phyloP scores from a whole-genome alignment of 495 filamentous ascomycete genomes.

The Emericellopsis terricola region DNA sequence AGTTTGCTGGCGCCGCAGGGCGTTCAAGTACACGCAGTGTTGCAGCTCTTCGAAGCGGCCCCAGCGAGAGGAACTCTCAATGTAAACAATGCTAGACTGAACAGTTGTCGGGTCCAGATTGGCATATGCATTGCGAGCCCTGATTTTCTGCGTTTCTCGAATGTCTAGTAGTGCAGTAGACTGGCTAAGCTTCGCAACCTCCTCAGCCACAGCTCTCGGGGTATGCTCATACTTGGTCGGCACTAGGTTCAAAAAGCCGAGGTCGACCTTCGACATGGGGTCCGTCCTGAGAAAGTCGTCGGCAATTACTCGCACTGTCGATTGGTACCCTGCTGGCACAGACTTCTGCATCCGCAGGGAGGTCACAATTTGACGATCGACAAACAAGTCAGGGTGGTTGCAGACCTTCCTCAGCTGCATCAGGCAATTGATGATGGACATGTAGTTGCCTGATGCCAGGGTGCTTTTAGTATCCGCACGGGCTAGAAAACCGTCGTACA shows the following conservation, averaged over 20 bases:
- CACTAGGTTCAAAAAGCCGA: conserved; percentile 67
- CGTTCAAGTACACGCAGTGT: conserved; percentile 64
- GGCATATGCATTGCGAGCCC: conserved; percentile 42
- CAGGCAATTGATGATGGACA: conserved; percentile 94
- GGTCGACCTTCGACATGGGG: conserved; percentile 45
- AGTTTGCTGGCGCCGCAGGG: conserved; percentile 57
- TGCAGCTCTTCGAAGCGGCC: conserved; percentile 63
- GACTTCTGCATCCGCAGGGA: conserved; percentile 87
- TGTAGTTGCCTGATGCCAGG: conserved; percentile 84
- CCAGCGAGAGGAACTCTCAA: conserved; percentile 55
- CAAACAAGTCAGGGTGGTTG: conserved; percentile 95
- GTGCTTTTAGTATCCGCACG: conserved; percentile 77
- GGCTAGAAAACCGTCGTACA: conserved; percentile 97
- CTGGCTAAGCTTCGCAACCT: conserved; percentile 44
- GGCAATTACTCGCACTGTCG: conserved; percentile 56
- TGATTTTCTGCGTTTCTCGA: conserved; percentile 40
- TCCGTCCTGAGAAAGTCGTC: conserved; percentile 45
- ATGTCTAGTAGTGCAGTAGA: conserved; percentile 42
- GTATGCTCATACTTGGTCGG: conserved; percentile 53
- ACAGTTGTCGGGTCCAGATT: conserved; percentile 40
- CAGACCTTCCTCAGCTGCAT: conserved; percentile 98
- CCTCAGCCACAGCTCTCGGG: conserved; percentile 40
- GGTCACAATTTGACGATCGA: conserved; percentile 93
- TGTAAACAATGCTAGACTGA: conserved; percentile 47
- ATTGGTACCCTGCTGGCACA: conserved; percentile 57